phyloP scores from a whole-genome alignment of 2,329 filamentous ascomycete species.

The Pyrenochaeta sp. region DNA sequence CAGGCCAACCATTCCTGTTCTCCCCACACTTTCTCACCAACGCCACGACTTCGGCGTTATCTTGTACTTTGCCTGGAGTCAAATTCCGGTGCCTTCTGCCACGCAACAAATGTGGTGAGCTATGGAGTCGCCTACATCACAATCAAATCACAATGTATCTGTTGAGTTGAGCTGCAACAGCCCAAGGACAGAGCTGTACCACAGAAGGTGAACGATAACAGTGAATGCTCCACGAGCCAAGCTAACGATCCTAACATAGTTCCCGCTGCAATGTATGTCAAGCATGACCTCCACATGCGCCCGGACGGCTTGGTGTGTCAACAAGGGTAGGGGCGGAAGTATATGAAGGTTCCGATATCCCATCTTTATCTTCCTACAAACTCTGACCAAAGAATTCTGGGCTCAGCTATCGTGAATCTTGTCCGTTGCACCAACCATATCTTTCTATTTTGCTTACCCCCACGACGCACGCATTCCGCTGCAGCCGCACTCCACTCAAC shows the following conservation, averaged over 20 bases:
- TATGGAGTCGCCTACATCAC: background rate
- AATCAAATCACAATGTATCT: slow-evolving; percentile 11
- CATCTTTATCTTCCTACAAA: slow-evolving; percentile 14
- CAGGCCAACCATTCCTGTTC: slow-evolving; percentile 27
- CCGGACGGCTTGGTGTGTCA: slow-evolving; percentile 28
- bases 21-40: slow-evolving; percentile 39
- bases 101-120: slow-evolving; percentile 1
- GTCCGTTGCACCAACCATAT: slow-evolving; percentile 31
- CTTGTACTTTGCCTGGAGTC: slow-evolving; percentile 13
- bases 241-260: slow-evolving; percentile 31
- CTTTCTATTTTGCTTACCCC: slow-evolving; percentile 28
- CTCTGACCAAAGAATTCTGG: slow-evolving; percentile 2
- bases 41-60: slow-evolving; percentile 18
- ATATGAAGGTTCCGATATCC: slow-evolving; percentile 42
- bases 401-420: slow-evolving; percentile 19
- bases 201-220: slow-evolving; percentile 26
- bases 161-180: slow-evolving; percentile 20
- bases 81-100: slow-evolving; percentile 9
- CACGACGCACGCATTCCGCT: slow-evolving; percentile 40
- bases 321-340: slow-evolving; percentile 39
- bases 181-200: slow-evolving; percentile 11
- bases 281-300: slow-evolving; percentile 38
- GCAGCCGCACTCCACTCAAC: slow-evolving; percentile 30
- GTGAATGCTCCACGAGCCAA: slow-evolving; percentile 17
- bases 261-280: slow-evolving; percentile 28